Conservation (phyloP, 1,139 yeast genomes). For the Zygosaccharomyces pseudobailii region DNA sequence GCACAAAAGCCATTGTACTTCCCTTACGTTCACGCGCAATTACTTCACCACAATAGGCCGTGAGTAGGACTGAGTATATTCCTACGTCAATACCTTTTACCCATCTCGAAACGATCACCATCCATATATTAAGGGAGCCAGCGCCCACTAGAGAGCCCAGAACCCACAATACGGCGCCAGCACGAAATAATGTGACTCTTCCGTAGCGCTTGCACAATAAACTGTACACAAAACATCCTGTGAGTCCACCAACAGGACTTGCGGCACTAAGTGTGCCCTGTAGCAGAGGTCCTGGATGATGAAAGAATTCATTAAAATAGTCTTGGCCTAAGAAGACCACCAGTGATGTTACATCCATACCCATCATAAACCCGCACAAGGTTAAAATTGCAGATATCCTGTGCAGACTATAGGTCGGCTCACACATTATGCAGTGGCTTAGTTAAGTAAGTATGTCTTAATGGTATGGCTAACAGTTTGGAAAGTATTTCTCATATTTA, state of each 20-base stretch:
- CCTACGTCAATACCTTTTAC: constrained; percentile 70
- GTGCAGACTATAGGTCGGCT: constrained; percentile 36
- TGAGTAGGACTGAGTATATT: constrained; percentile 63
- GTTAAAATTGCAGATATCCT: constrained; percentile 47
- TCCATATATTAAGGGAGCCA: constrained; percentile 28
- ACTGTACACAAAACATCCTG: constrained; percentile 36
- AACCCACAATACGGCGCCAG: constrained; percentile 34
- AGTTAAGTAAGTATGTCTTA: too few relatives aligned
- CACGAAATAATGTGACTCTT: constrained; percentile 27
- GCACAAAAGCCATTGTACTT: constrained; percentile 59
- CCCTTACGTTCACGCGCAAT: constrained; percentile 66
- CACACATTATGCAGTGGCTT: background rate
- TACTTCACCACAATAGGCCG: constrained; percentile 71
- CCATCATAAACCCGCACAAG: constrained; percentile 58
- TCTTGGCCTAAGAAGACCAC: constrained; percentile 52
- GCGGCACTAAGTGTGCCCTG: constrained; percentile 43
- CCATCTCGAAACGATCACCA: constrained; percentile 52
- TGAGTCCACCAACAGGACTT: constrained; percentile 40
- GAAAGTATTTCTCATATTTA: background rate
- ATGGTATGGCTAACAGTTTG: too few relatives aligned
- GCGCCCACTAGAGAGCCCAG: constrained; percentile 35
- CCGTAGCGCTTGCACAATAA: constrained; percentile 30
- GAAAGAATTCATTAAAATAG: constrained; percentile 43
- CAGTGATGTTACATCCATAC: constrained; percentile 66
- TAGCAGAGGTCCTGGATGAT: constrained; percentile 38